Evolutionary conservation across 257 asterid species (phyloP).

Genomic region (Verbena officinalis): DNA sequence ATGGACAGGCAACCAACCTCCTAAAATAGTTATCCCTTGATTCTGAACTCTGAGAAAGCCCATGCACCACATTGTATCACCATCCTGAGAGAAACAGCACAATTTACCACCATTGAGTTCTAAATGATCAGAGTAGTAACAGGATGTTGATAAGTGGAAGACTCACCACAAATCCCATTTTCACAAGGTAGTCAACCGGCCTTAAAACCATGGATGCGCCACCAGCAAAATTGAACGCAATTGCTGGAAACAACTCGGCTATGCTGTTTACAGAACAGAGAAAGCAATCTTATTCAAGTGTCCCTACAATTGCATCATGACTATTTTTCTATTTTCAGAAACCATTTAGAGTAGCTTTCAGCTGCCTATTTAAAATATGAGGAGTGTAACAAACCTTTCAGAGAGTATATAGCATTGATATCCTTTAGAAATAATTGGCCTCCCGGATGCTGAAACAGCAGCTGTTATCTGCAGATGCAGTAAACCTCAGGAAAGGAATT

Average conservation of each 20-base stretch:
- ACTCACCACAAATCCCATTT: constrained; percentile 71
- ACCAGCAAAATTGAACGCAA: constrained; percentile 75
- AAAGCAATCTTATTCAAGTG: constrained; percentile 22
- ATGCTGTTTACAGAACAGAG: constrained; percentile 48
- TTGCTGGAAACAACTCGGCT: constrained; percentile 62
- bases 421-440: constrained; percentile 50
- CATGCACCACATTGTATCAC: constrained; percentile 78
- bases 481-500: constrained; percentile 25
- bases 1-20: constrained; percentile 58
- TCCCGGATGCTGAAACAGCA: constrained; percentile 59
- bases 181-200: constrained; percentile 79
- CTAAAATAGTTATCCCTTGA: constrained; percentile 72
- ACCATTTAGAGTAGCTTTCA: neutral
- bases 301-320: constrained; percentile 9
- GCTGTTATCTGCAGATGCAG: constrained; percentile 57
- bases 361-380: neutral
- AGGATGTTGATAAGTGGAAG: constrained; percentile 23
- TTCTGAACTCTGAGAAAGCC: constrained; percentile 67
- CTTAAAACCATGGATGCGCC: constrained; percentile 74
- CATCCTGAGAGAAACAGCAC: constrained; percentile 51
- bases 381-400: constrained; percentile 43
- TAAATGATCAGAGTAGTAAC: neutral
- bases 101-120: neutral
- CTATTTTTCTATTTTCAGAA: neutral
- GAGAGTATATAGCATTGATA: constrained; percentile 61